Evolutionary conservation across 352 stramenopile species (phyloP).

Genomic region (Phytopythium delawarense): DNA sequence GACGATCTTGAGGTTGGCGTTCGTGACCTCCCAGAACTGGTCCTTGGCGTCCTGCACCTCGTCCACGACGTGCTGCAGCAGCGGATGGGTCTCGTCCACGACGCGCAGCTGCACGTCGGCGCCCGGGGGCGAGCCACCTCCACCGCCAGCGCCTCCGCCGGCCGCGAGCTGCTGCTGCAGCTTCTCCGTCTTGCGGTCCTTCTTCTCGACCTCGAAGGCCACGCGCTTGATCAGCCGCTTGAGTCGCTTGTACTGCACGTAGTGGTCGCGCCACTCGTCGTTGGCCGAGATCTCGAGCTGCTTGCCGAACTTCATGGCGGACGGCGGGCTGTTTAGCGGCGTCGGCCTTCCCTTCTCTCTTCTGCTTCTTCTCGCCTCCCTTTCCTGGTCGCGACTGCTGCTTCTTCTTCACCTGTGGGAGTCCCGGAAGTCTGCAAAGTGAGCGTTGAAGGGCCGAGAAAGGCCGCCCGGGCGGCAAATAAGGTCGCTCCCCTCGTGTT

Average conservation of each 20-base stretch:
- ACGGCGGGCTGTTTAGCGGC: too few relatives aligned
- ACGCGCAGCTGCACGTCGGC: constrained; percentile 23
- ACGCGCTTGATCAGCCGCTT: constrained; percentile 91
- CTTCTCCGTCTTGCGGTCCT: constrained; percentile 70
- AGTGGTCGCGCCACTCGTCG: constrained; percentile 85
- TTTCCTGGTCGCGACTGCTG: background rate
- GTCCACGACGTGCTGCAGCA: constrained; percentile 44
- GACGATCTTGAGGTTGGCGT: constrained; percentile 76
- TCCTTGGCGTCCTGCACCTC: constrained; percentile 71
- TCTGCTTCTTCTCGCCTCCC: too few relatives aligned
- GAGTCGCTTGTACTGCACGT: constrained; percentile 91
- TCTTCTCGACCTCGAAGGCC: constrained; percentile 85
- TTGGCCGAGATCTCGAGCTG: constrained; percentile 89
- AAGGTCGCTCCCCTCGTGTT: background rate
- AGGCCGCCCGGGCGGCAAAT: background rate
- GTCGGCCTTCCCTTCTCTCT: too few relatives aligned
- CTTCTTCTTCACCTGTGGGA: background rate
- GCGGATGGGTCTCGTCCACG: constrained; percentile 62
- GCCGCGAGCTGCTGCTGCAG: constrained; percentile 41
- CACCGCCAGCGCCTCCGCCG: background rate
- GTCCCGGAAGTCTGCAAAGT: background rate
- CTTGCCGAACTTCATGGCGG: constrained; percentile 91
- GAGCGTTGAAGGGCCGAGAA: background rate
- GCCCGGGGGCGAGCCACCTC: constrained; percentile 3
- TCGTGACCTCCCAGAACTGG: constrained; percentile 81